These are phyloP conservation scores for Astragalus membranaceus DNA, from an alignment of 306 rosid species.

Conservation along the genomic window DNA sequence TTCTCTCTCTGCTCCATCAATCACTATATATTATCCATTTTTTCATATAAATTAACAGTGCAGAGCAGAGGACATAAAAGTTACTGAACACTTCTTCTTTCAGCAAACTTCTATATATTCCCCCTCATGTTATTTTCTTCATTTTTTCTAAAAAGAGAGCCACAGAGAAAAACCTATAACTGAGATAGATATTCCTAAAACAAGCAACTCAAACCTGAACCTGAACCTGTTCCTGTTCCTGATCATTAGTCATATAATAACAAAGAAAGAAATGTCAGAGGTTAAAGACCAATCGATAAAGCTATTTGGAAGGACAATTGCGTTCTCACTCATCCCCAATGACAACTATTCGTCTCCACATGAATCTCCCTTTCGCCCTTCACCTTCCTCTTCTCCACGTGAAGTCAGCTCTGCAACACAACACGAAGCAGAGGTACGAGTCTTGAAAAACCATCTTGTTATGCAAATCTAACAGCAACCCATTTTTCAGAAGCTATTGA, in stretches of 20 bases:
- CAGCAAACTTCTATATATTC: constrained; percentile 7
- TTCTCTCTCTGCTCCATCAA: neutral
- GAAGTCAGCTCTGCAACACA: constrained; percentile 19
- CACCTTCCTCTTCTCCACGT: constrained; percentile 24
- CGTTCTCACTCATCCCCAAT: constrained; percentile 30
- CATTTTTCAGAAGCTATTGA: constrained; percentile 24
- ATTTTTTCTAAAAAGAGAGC: constrained; percentile 8
- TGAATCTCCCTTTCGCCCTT: too few relatives aligned
- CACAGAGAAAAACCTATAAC: neutral
- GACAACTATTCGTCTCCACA: neutral
- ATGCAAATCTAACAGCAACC: constrained; percentile 22
- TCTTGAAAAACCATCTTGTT: neutral
- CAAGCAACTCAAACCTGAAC: neutral
- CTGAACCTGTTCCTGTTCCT: neutral
- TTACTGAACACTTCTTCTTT: constrained; percentile 7
- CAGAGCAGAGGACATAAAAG: neutral
- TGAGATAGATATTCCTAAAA: neutral
- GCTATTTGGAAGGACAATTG: constrained; percentile 78
- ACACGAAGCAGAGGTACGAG: constrained; percentile 38
- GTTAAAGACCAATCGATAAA: constrained; percentile 50
- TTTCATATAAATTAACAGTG: neutral
- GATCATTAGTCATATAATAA: neutral
- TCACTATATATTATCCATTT: constrained; percentile 18
- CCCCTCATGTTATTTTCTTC: neutral
- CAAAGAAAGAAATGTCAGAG: constrained; percentile 59